These are phyloP conservation scores for Biscutella laevigata DNA, from an alignment of 441 rosid genomes.

Conservation along the genomic window DNA sequence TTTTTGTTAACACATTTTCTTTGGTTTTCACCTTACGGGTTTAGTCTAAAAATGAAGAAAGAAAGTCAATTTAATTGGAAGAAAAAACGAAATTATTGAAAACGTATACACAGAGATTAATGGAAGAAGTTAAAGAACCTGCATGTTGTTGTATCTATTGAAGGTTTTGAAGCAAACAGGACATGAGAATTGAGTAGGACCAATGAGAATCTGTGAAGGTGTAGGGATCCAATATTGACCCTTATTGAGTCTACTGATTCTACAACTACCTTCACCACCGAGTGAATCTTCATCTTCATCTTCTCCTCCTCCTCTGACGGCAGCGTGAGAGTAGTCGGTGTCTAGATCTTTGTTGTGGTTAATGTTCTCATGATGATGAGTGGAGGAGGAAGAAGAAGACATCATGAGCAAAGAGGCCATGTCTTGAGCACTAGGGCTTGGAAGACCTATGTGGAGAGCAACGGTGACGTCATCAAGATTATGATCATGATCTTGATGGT, in stretches of 20 bases:
- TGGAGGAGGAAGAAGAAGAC: slow-evolving; percentile 46
- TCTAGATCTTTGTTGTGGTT: slow-evolving; percentile 21
- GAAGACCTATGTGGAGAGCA: slow-evolving; percentile 88
- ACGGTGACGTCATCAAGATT: slow-evolving; percentile 41
- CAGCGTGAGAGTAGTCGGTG: slow-evolving; percentile 14
- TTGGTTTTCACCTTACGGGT: slow-evolving; percentile 16
- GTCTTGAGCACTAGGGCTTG: slow-evolving; percentile 79
- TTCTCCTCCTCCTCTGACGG: slow-evolving; percentile 32
- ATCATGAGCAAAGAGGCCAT: slow-evolving; percentile 49
- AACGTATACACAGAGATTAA: neutral
- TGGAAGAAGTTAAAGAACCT: slow-evolving; percentile 42
- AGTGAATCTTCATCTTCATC: slow-evolving; percentile 40
- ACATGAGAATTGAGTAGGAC: slow-evolving; percentile 96
- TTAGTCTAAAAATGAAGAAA: slow-evolving; percentile 8
- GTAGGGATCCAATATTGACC: slow-evolving; percentile 96
- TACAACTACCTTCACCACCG: slow-evolving; percentile 37
- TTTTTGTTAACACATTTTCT: slow-evolving; percentile 15
- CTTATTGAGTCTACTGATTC: slow-evolving; percentile 62
- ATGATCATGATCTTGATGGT: slow-evolving; percentile 18
- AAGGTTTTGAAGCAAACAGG: slow-evolving; percentile 93
- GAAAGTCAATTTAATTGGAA: neutral
- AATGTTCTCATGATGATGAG: slow-evolving; percentile 22
- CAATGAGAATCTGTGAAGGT: slow-evolving; percentile 89
- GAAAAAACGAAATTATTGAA: neutral
- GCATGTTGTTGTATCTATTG: slow-evolving; percentile 97